Evolutionary conservation across 148 eudicot genomes (phyloP), one percentile per base, ranked within the genome.

Genomic region (Heliamphora exappendiculata): DNA sequence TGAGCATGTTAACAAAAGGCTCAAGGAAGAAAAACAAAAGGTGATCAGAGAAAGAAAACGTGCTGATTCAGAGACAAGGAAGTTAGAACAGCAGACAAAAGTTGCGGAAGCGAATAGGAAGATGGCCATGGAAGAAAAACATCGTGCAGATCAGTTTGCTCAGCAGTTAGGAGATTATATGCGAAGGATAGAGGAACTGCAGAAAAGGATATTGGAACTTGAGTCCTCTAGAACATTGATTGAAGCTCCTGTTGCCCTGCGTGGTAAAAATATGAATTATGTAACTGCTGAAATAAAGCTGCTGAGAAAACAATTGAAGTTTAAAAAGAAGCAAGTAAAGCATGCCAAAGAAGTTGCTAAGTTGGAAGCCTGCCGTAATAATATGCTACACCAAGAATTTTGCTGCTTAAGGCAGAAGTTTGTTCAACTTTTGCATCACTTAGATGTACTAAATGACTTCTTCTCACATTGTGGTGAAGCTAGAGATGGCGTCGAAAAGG

Each of bases 341-440:
- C 96, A 91, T 88, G 88, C 89, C 72, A 95, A 89, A 79, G 81
- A 91, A 85, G 94, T 87, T 47, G 78, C 87, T 17, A 84, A 84
- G 81, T 73, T 87, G 44, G 97, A 92, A 83, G 86, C 83, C 57
- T 72, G 53, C 60, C 88, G 86, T 58, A 89, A 85, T 67, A 74
- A 36, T 12, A 74, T 89, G 59, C 73, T 89, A 54, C 88, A 84
- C 72, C 81, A 81, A 67, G 90, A 91, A 68, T 74, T 93, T 62
- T 70, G 49, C 75, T 75, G 72, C 74, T 59, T 95, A 44, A 89
- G 80, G 87, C 83, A 85, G 72, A 89, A 86, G 34, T 73, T 84
- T 67, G 66, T 76, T 54, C 81, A 70, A 45, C 78, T 87, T 63
- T 80, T 81, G 77, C 78, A 81, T 64, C 93, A 81, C 75, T 72